Evolutionary conservation across 2,329 filamentous ascomycete species (phyloP), one percentile per base, ranked within the genome.

Genomic region (Microdochium trichocladiopsis): DNA sequence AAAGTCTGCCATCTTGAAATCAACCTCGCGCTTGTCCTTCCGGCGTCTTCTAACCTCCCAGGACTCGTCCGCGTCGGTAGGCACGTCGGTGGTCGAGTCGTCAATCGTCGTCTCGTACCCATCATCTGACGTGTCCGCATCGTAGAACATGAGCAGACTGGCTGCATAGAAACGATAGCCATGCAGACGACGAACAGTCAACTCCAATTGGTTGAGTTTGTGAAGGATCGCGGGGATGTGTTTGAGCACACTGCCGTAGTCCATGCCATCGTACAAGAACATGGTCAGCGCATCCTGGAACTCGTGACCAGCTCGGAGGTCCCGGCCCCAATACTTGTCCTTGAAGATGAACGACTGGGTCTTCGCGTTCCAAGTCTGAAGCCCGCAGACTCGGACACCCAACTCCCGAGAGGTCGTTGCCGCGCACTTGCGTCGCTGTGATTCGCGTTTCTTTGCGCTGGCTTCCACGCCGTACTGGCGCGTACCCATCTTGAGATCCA

Each of bases 401-500:
- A 99, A 80, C 66, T 95, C 86, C 54, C 86, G 84, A 8, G 94
- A 97, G 0, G 94, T 99, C 0, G 94, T 99, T 57, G 82, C 86
- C 57, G 89, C 87, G 68, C 94, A 97, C 69, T 99, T 99, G 60
- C 90, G 86, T 53, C 90, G 84, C 68, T 99, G 94, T 0, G 94
- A 97, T 55, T 87, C 85, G 63, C 92, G 89, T 69, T 99, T 99
- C 75, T 95, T 95, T 45, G 90, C 84, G 51, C 81, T 85, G 2
- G 94, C 94, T 60, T 97, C 92, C 12, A 97, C 84, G 8, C 94
- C 94, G 66, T 96, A 97, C 65, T 99, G 94, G 2, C 94, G 86
- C 8, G 94, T 99, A 21, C 94, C 94, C 94, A 99, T 99, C 67
- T 99, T 99, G 56, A 99, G 76, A 66, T 99, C 94, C 69, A 99